phyloP scores from a whole-genome alignment of 352 stramenopile genomes.

The Globisporangium megalacanthum region DNA sequence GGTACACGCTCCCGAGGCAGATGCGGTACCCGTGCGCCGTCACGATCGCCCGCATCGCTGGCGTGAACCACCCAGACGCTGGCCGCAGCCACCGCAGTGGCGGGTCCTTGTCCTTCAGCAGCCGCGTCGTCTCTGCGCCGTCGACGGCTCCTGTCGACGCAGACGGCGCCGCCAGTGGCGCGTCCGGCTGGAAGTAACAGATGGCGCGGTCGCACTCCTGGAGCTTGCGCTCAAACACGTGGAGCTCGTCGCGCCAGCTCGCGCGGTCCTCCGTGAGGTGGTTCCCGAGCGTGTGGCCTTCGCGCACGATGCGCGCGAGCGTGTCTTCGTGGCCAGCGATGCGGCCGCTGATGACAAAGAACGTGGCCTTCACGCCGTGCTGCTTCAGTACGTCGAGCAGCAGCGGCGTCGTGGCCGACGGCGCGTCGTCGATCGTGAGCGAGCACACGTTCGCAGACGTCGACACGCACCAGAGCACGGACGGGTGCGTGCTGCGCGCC shows the following conservation, averaged over 20 bases:
- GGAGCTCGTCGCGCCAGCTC: slow-evolving; percentile 71
- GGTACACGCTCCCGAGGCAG: slow-evolving; percentile 82
- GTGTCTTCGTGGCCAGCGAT: slow-evolving; percentile 66
- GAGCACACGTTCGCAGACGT: slow-evolving; percentile 53
- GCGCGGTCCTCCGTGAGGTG: slow-evolving; percentile 78
- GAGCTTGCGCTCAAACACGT: slow-evolving; percentile 81
- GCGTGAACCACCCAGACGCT: slow-evolving; percentile 81
- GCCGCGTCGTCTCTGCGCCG: slow-evolving; percentile 11
- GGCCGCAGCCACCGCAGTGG: slow-evolving; percentile 69
- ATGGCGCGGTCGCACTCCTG: slow-evolving; percentile 72
- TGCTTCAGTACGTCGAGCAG: slow-evolving; percentile 71
- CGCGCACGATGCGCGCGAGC: slow-evolving; percentile 65
- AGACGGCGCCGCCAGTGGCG: neutral
- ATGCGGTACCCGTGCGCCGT: slow-evolving; percentile 77
- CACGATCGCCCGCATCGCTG: slow-evolving; percentile 67
- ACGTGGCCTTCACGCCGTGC: slow-evolving; percentile 66
- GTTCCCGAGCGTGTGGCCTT: slow-evolving; percentile 75
- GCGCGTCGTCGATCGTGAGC: slow-evolving; percentile 79
- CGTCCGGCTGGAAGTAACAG: slow-evolving; percentile 27
- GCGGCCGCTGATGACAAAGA: slow-evolving; percentile 81
- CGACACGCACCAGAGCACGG: slow-evolving; percentile 64
- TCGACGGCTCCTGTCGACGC: slow-evolving; percentile 8
- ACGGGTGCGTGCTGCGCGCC: slow-evolving; percentile 59
- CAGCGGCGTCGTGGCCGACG: slow-evolving; percentile 47
- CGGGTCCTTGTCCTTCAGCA: slow-evolving; percentile 12